Evolutionary conservation across 257 asterid species (phyloP), one percentile per base, ranked within the genome.

Genomic region (Solanum bulbocastanum): DNA sequence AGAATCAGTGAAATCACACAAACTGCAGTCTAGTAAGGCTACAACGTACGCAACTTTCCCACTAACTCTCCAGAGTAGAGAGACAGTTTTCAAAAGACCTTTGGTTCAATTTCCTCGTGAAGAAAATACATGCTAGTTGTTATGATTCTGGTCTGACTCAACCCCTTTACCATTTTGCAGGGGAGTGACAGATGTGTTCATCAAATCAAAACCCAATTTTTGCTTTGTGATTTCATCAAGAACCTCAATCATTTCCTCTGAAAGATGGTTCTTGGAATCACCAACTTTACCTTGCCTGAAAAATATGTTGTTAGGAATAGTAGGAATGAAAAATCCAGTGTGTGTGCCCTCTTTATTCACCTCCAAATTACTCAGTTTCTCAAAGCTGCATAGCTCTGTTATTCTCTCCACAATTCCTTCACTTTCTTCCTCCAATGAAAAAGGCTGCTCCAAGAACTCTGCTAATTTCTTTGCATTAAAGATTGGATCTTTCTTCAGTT

Each of bases 201-300:
- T 58, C 40, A 87, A 58, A 66, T 81, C 62, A 30, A 83, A 83
- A 6, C 58, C 65, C 86, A 88, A 56, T 40, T 84, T 90, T 25
- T 88, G 36, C 23, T 78, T 32, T 3, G 85, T 90, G 60, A 90
- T 86, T 81, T 33, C 87, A 87, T 90, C 90, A 56, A 88, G 23
- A 32, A 75, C 68, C 40, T 52, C 75, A 76, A 65, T 39, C 92
- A 90, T 90, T 72, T 88, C 89, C 22, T 35, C 37, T 2, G 89
- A 42, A 60, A 90, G 92, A 85, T 87, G 87, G 81, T 69, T 88
- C 68, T 88, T 84, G 32, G 78, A 86, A 75, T 90, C 91, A 1
- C 92, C 92, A 8, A 88, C 89, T 84, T 71, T 36, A 0, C 92
- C 92, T 81, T 84, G 44, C 83, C 92, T 87, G 86, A 88, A 88